These are phyloP conservation scores for Mycosarcoma mackinlayi DNA, from an alignment of 1,284 basidiomycete genomes.

Conservation along the genomic window DNA sequence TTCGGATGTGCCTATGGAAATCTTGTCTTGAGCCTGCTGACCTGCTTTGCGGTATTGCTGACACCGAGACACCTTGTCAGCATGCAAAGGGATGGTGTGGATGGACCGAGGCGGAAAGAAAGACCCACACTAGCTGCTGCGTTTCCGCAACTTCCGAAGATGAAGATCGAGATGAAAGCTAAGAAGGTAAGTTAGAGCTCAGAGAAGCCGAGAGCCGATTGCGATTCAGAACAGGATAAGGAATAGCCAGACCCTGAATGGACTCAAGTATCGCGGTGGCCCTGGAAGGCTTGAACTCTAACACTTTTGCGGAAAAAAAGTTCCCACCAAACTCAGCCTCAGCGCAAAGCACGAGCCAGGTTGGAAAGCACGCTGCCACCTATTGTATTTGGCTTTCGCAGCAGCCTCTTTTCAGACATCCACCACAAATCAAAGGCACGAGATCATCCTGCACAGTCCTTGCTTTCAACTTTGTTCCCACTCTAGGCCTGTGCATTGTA, in stretches of 20 bases:
- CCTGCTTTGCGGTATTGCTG: background rate
- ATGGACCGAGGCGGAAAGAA: background rate
- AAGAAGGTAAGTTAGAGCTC: slow-evolving; percentile 4
- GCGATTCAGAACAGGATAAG: background rate
- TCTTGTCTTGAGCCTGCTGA: background rate
- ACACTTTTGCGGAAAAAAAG: slow-evolving; percentile 1
- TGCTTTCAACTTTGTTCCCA: too few species aligned
- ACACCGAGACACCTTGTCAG: background rate
- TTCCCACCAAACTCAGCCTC: slow-evolving; percentile 1
- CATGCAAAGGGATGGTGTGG: too few species aligned
- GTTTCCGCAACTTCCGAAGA: background rate
- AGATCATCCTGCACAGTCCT: too few species aligned
- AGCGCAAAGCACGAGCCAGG: slow-evolving; percentile 24
- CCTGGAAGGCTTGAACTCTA: background rate
- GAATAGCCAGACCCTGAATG: slow-evolving; percentile 1
- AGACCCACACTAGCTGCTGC: background rate
- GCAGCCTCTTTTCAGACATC: too few species aligned
- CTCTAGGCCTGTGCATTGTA: too few species aligned
- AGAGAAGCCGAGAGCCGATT: slow-evolving; percentile 5
- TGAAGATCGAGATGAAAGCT: slow-evolving; percentile 1
- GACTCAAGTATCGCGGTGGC: background rate
- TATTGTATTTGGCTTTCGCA: too few species aligned
- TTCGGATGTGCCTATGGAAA: background rate
- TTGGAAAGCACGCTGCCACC: slow-evolving; percentile 11
- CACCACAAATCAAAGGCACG: too few species aligned